phyloP scores from a whole-genome alignment of 257 asterid species.

The Euphrasia confusa region DNA sequence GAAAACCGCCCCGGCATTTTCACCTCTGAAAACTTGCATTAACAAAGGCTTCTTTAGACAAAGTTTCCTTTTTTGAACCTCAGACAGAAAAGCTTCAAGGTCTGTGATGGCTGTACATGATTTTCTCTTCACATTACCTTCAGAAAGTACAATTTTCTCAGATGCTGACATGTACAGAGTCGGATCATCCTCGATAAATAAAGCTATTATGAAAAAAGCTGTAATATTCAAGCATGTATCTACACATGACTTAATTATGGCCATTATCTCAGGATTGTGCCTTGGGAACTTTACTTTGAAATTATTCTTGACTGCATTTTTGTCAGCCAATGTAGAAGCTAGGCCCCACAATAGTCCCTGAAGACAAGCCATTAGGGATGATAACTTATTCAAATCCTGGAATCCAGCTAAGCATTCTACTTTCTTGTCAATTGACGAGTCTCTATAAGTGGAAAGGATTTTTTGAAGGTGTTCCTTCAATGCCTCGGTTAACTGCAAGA shows the following conservation, averaged over 20 bases:
- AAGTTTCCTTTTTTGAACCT: conserved; percentile 40
- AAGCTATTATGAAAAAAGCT: conserved; percentile 30
- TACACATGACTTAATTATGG: conserved; percentile 37
- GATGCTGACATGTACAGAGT: conserved; percentile 26
- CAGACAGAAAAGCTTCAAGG: conserved; percentile 49
- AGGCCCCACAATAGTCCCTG: conserved; percentile 78
- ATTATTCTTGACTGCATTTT: conserved; percentile 29
- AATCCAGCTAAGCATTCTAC: conserved; percentile 30
- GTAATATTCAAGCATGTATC: conserved; percentile 41
- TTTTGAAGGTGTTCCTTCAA: conserved; percentile 43
- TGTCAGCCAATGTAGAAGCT: conserved; percentile 43
- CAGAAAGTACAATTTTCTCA: conserved; percentile 28
- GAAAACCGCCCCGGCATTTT: conserved; percentile 53
- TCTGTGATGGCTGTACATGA: conserved; percentile 26
- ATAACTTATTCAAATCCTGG: conserved; percentile 45
- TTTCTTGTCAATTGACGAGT: conserved; percentile 28
- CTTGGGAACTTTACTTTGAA: conserved; percentile 33
- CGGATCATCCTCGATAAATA: conserved; percentile 53
- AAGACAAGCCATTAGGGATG: conserved; percentile 51
- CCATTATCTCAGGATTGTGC: conserved; percentile 35
- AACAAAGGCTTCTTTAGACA: conserved; percentile 44
- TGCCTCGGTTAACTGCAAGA: conserved; percentile 43
- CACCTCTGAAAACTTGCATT: conserved; percentile 49
- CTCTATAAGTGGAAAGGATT: conserved; percentile 30
- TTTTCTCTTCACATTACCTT: conserved; percentile 27